Evolutionary conservation across 2,329 filamentous ascomycete genomes (phyloP), one percentile per base, ranked within the genome.

Genomic region (Cladorrhinum sp.): DNA sequence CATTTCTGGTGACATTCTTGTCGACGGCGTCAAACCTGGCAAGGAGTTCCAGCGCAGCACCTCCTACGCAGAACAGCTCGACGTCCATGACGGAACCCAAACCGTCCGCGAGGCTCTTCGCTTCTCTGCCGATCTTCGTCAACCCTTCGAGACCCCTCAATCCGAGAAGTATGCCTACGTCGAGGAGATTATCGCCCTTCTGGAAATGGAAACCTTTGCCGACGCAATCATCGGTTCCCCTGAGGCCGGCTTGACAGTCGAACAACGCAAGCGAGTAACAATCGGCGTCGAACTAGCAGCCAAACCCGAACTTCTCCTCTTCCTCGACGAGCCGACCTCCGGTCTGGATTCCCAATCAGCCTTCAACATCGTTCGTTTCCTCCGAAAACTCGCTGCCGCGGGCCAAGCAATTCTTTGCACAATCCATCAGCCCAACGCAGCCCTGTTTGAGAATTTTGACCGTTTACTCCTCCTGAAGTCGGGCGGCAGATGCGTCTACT

Each of bases 321-420:
- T 93, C 79, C 76, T 93, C 38, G 90, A 93, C 65, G 90, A 93
- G 72, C 90, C 89, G 0, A 92, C 90, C 0, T 89, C 85, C 1
- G 90, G 90, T 59, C 83, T 93, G 1, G 87, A 90, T 70, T 85
- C 82, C 27, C 86, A 90, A 71, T 86, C 82, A 59, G 88, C 89
- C 18, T 92, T 88, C 77, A 90, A 90, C 73, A 91, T 91, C 65
- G 86, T 91, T 24, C 86, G 88, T 32, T 90, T 92, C 78, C 77
- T 92, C n/a, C 85, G 85, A 68, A 92, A 91, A 75, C 81, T 92
- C 5, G 86, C 89, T 54, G 79, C 82, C n/a, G 89, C 89, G 2
- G 92, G 92, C 1, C 92, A 96, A 71, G 92, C 92, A 9, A 92
- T 96, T 66, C 82, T 96, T 2, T 96, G 91, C 76, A 96, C 92